Percentiles rank a stretch among this genome's conserved stretches.
Evolutionary conservation across 1,284 basidiomycete genomes (phyloP).

Genomic region (Cutaneotrichosporon curvatum): DNA sequence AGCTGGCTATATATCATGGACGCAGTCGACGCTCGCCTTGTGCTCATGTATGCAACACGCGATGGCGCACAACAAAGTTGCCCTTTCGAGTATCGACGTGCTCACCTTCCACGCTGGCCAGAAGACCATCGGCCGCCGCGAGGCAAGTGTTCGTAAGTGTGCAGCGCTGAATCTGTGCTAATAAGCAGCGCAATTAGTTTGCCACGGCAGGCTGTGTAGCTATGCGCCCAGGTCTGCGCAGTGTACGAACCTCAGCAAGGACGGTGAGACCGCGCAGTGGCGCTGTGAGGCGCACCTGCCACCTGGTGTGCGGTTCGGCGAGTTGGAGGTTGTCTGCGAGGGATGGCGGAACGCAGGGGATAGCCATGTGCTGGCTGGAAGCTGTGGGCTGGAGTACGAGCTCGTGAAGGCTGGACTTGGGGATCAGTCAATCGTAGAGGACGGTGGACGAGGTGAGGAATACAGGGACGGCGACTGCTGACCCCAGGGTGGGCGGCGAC

Average conservation of each 20-base stretch:
- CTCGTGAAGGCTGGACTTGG: conserved; percentile 53
- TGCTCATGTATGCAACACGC: no score
- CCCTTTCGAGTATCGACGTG: no score
- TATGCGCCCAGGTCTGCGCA: conserved; percentile 80
- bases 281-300: conserved; percentile 89
- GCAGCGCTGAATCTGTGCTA: background rate
- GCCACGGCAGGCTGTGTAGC: conserved; percentile 69
- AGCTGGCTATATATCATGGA: no score
- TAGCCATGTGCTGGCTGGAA: conserved; percentile 73
- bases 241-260: conserved; percentile 69
- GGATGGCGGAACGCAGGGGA: conserved; percentile 77
- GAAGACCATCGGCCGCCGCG: no score
- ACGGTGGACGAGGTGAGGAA: no score
- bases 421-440: no score
- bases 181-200: conserved; percentile 58
- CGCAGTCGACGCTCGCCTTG: no score
- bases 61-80: no score
- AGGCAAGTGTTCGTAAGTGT: no score
- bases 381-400: conserved; percentile 72
- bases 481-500: no score
- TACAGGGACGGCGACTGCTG: no score
- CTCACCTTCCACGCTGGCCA: no score
- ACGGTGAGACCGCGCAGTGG: conserved; percentile 70
- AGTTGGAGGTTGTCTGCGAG: conserved; percentile 78
- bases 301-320: conserved; percentile 66